Base-by-base conservation (phyloP, 495 filamentous ascomycete genomes). In the Penicillium lagena region DNA sequence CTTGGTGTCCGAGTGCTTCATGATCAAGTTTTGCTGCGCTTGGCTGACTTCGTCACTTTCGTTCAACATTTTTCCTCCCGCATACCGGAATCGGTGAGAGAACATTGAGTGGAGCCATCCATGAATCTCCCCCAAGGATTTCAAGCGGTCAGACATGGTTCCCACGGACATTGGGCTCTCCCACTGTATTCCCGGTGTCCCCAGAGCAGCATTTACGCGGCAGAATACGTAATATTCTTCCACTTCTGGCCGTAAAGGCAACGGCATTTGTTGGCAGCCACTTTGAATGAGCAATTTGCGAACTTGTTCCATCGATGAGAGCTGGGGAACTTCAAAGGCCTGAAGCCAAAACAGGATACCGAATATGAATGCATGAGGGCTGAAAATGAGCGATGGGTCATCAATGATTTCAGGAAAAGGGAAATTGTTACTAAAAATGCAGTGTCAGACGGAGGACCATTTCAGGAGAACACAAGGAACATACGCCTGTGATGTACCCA, bases 21-120 rank as follows among this genome's bases (percentile, higher is more conserved):
- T 62, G 9, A 68, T 71, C 41, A 71, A 35, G 46, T 69, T 71
- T 40, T 62, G 52, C 43, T 68, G 50, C 35, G 56, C 58, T 45
- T 71, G 62, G 47, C 63, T 69, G 15, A 70, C 52, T 29, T 42
- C 37, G 49, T 29, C 37, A 14, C 28, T 56, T 17, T 44, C 39
- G 33, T 63, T 55, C 28, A 63, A 40, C 15, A 59, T 51, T 22
- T 57, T 57, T 22, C 53, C 51, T 12, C 50, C 55, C 14, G 45
- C 42, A 40, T 58, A 58, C 12, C 51, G 46, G 28, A 58, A 47
- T 15, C 37, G 43, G 45, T 58, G 31, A 0, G 55, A 29, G 28
- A 59, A 58, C n/a, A 59, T 49, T 12, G 15, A 50, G 7, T 57
- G 31, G 30, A 55, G 51, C 15, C 35, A 54, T 12, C 59, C 46